Percentiles rank a stretch among this genome's conserved stretches.
These are phyloP conservation scores for Rutstroemia sp. DNA, from an alignment of 2,329 filamentous ascomycete species.

Conservation along the genomic window DNA sequence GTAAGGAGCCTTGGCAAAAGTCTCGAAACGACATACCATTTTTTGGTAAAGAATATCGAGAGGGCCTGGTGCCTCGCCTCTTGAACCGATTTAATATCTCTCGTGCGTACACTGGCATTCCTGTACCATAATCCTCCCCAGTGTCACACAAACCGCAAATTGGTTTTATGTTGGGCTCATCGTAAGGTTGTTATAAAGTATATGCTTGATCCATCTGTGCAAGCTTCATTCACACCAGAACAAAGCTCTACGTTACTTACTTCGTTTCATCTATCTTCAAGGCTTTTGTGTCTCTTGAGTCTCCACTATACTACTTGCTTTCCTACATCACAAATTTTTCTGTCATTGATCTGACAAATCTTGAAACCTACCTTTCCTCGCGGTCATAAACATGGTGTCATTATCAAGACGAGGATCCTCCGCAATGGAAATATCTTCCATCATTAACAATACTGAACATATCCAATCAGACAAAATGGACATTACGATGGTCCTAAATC, in stretches of 20 bases:
- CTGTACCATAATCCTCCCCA: neutral
- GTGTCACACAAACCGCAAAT: neutral
- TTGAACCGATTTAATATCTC: conserved; percentile 4
- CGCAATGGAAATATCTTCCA: conserved; percentile 1
- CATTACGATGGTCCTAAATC: conserved; percentile 1
- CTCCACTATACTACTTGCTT: neutral
- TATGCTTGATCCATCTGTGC: neutral
- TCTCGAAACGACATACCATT: neutral
- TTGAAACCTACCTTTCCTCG: neutral
- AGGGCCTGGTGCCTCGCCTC: neutral
- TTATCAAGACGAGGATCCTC: neutral
- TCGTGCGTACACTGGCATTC: neutral
- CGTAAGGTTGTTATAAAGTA: neutral
- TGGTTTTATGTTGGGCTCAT: conserved; percentile 1
- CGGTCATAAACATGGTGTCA: neutral
- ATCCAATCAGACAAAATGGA: neutral
- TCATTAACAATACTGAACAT: neutral
- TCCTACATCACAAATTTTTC: neutral
- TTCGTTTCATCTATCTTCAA: neutral
- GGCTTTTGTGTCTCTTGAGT: neutral
- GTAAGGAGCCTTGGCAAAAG: too few relatives aligned
- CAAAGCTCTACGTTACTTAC: neutral
- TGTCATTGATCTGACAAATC: neutral
- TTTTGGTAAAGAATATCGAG: neutral
- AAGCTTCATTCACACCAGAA: neutral